Base-by-base conservation (phyloP, 495 filamentous ascomycete species). In the Hypoxylon subgilvum region DNA sequence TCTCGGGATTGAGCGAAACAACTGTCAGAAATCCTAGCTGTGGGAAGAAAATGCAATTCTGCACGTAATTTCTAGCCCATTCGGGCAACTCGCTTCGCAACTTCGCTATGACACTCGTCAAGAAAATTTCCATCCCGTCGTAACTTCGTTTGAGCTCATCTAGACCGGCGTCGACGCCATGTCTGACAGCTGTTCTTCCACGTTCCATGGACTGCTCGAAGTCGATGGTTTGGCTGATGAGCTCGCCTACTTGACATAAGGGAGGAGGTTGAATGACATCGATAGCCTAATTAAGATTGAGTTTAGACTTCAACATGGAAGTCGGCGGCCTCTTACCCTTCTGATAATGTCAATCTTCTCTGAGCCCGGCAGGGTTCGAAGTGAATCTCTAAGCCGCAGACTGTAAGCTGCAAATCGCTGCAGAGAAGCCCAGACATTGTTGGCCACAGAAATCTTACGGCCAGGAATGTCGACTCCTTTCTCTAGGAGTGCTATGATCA, bases 1-100 rank as follows among this genome's bases (percentile, higher is more conserved):
- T 84, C 5, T 77, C 69, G 13, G 78, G 74, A 63, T 92, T 84
- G 8, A 88, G 70, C 0, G 82, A 80, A 17, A 96, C 85, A 0
- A 87, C 86, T 18, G 91, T 88, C 13, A 97, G 82, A 71, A 96
- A 98, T 2, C 94, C 95, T 10, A 96, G 81, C 66, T 96, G 90
- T 7, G 91, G 92, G 61, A 96, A 91, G 69, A 92, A 92, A 16
- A 95, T 88, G 42, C 72, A 97, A 61, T 67, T 85, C 74, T 51
- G 85, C 67, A 72, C 80, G 73, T 68, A 88, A 63, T 59, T 76
- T 62, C 53, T 52, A 3, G 76, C 78, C 72, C 73, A 78, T 61
- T 75, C 74, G 0, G 94, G 93, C 9, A 93, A 75, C 1, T 78
- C 81, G 8, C 66, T 70, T 3, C 84, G 79, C 44, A 96, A 76